Percentiles rank a stretch among this genome's conserved stretches.
These are phyloP conservation scores for Diaporthe nobilis DNA, from an alignment of 2,329 filamentous ascomycete species.

Conservation along the genomic window DNA sequence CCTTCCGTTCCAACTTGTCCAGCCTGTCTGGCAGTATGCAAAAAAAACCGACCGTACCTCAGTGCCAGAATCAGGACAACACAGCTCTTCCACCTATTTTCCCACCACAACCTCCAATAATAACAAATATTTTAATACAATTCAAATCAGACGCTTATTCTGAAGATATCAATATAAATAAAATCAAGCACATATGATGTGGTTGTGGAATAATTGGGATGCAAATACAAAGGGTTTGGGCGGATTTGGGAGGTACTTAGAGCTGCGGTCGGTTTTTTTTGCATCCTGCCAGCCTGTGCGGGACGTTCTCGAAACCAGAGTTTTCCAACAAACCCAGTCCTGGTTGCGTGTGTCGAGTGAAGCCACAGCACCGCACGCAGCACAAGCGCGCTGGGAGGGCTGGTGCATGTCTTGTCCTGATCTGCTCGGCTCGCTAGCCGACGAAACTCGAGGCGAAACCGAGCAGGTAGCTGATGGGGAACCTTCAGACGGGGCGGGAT, in stretches of 20 bases:
- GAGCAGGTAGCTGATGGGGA: slow-evolving; percentile 15
- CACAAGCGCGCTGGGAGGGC: neutral
- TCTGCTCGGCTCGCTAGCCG: slow-evolving; percentile 37
- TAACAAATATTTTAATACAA: too few relatives aligned
- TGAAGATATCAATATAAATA: too few relatives aligned
- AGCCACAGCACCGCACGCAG: slow-evolving; percentile 7
- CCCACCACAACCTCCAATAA: too few relatives aligned
- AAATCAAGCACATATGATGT: too few relatives aligned
- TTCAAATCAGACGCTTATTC: too few relatives aligned
- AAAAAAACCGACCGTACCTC: too few relatives aligned
- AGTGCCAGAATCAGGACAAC: too few relatives aligned
- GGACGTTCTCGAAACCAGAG: slow-evolving; percentile 31
- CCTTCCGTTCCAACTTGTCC: neutral
- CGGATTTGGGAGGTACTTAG: too few relatives aligned
- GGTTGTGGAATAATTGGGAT: too few relatives aligned
- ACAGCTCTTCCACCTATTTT: too few relatives aligned
- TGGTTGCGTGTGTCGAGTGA: neutral
- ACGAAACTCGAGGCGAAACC: slow-evolving; percentile 36
- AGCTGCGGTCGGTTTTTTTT: too few relatives aligned
- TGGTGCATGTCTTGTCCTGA: slow-evolving; percentile 14
- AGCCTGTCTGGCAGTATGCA: neutral
- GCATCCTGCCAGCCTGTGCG: neutral
- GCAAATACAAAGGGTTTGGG: too few relatives aligned
- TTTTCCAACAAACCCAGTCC: slow-evolving; percentile 28
- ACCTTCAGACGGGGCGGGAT: slow-evolving; percentile 9